These are phyloP conservation scores for Zygoascus sp. DNA, from an alignment of 1,139 yeast genomes.

Conservation along the genomic window DNA sequence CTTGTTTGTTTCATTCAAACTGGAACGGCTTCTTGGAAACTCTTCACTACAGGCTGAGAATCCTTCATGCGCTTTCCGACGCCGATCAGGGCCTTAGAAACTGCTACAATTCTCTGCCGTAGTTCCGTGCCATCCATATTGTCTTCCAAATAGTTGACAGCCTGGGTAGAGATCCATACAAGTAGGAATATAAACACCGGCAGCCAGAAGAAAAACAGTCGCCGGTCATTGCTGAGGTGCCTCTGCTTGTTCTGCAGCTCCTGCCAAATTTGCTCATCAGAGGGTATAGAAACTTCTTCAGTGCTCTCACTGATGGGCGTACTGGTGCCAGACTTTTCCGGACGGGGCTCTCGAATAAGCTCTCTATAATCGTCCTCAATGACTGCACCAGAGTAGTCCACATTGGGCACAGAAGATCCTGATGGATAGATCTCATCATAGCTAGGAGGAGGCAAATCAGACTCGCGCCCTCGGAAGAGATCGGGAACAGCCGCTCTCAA, in stretches of 20 bases:
- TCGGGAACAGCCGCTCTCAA: conserved; percentile 8
- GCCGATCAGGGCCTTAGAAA: conserved; percentile 8
- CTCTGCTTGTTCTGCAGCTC: conserved; percentile 37
- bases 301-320: not conserved
- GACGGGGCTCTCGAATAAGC: conserved; percentile 13
- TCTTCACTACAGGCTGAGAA: not conserved
- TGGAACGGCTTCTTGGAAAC: too few species aligned
- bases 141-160: conserved; percentile 17
- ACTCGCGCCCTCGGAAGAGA: conserved; percentile 11
- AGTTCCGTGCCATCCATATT: conserved; percentile 10
- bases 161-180: conserved; percentile 27
- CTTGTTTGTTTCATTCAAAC: too few species aligned
- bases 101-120: not conserved
- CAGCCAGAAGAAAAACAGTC: conserved; percentile 75
- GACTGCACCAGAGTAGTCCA: conserved; percentile 32
- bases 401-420: conserved; percentile 42
- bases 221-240: conserved; percentile 71
- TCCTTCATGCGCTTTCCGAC: conserved; percentile 1
- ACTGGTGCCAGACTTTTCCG: not conserved
- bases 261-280: conserved; percentile 27
- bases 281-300: not conserved
- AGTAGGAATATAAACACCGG: conserved; percentile 32
- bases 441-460: conserved; percentile 46
- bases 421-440: conserved; percentile 80
- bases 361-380: conserved; percentile 19